Evolutionary conservation across 257 asterid species (phyloP).

Genomic region (Apocynum venetum): DNA sequence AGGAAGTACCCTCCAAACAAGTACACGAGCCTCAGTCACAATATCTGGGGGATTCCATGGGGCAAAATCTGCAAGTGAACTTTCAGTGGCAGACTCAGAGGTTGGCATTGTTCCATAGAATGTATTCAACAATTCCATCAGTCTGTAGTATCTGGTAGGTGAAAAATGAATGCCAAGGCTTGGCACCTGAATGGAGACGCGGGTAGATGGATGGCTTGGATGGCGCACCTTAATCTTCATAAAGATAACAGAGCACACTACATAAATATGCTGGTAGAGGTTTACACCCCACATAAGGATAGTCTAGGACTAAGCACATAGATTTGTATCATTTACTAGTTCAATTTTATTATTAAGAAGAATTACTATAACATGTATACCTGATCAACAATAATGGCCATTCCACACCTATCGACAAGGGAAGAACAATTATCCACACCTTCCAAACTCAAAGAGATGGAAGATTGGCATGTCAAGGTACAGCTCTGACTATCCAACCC

Average conservation of each 20-base stretch:
- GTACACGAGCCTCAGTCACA: slow-evolving; percentile 79
- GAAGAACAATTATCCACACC: slow-evolving; percentile 53
- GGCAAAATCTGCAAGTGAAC: slow-evolving; percentile 48
- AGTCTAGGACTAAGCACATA: slow-evolving; percentile 8
- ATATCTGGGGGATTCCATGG: slow-evolving; percentile 89
- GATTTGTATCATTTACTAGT: not conserved
- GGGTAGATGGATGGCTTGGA: slow-evolving; percentile 83
- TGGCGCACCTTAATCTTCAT: slow-evolving; percentile 82
- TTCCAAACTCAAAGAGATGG: slow-evolving; percentile 46
- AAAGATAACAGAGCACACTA: slow-evolving; percentile 19
- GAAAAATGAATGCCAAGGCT: slow-evolving; percentile 94
- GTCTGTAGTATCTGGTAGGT: slow-evolving; percentile 75
- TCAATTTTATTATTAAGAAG: not conserved
- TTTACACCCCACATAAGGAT: not conserved
- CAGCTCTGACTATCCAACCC: slow-evolving; percentile 44
- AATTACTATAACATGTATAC: slow-evolving; percentile 33
- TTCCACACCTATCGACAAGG: slow-evolving; percentile 89
- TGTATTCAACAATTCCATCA: slow-evolving; percentile 60
- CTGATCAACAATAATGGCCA: slow-evolving; percentile 93
- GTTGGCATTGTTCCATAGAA: slow-evolving; percentile 51
- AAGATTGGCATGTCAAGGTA: slow-evolving; percentile 52
- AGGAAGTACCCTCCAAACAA: slow-evolving; percentile 82
- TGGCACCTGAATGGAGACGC: slow-evolving; percentile 84
- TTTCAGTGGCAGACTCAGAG: slow-evolving; percentile 50
- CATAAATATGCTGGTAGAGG: not conserved